Evolutionary conservation across 2,329 filamentous ascomycete genomes (phyloP).

Genomic region (Periconia sp.): DNA sequence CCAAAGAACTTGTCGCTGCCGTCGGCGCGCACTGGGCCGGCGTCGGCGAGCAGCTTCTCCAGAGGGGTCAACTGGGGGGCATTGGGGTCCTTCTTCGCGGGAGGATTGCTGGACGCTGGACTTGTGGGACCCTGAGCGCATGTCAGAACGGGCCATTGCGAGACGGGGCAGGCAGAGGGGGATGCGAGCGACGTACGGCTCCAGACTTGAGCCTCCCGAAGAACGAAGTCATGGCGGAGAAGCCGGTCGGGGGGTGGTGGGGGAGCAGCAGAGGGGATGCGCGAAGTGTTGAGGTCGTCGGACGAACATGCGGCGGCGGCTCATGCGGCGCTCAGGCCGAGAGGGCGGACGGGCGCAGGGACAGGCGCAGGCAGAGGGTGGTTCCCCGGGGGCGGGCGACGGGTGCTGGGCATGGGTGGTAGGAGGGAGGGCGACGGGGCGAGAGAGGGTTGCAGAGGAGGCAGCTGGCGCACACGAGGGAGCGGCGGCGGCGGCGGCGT

Average conservation of each 20-base stretch:
- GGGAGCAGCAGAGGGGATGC: slow-evolving; percentile 17
- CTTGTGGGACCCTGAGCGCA: slow-evolving; percentile 52
- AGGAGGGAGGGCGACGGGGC: no score
- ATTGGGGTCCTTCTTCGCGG: slow-evolving; percentile 66
- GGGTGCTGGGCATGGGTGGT: background rate
- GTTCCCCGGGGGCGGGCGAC: slow-evolving; percentile 1
- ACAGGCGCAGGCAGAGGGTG: background rate
- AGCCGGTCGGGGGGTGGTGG: slow-evolving; percentile 14
- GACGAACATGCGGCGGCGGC: slow-evolving; percentile 21
- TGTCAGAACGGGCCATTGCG: slow-evolving; percentile 27
- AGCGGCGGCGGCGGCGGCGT: background rate
- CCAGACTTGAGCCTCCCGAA: slow-evolving; percentile 60
- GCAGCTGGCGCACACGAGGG: background rate
- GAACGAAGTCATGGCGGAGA: slow-evolving; percentile 57
- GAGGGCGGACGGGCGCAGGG: slow-evolving; percentile 4
- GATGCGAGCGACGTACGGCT: slow-evolving; percentile 46
- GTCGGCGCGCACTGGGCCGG: slow-evolving; percentile 80
- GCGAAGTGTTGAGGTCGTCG: slow-evolving; percentile 11
- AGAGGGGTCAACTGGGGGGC: slow-evolving; percentile 63
- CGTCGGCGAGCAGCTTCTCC: slow-evolving; percentile 82
- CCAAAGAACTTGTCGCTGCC: slow-evolving; percentile 99
- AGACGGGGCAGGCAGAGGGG: slow-evolving; percentile 8
- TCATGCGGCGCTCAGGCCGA: slow-evolving; percentile 15
- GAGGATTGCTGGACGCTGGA: slow-evolving; percentile 52
- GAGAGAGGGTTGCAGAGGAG: no score